These are phyloP conservation scores for Themeda triandra DNA, from an alignment of 176 grass and related monocot genomes.

Conservation along the genomic window DNA sequence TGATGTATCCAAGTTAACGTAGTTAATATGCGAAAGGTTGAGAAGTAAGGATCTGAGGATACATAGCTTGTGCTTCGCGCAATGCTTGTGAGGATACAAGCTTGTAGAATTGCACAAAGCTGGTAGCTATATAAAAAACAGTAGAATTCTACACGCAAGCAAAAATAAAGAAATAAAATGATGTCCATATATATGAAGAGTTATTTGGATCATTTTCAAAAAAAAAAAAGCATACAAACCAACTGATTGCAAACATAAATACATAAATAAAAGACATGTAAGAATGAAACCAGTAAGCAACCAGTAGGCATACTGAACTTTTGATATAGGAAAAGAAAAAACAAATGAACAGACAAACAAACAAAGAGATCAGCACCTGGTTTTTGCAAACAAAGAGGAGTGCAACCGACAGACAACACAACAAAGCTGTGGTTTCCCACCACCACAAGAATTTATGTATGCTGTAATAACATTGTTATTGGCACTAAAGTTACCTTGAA, in stretches of 20 bases:
- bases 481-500: not conserved
- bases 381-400: not conserved
- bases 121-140: not conserved
- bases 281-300: too few relatives aligned
- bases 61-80: not conserved
- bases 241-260: too few relatives aligned
- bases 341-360: not conserved
- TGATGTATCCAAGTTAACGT: not conserved
- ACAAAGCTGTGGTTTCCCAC: not conserved
- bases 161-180: too few relatives aligned
- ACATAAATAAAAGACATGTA: too few relatives aligned
- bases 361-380: not conserved
- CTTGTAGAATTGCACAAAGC: not conserved
- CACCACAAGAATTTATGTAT: slow-evolving; percentile 18
- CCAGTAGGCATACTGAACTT: not conserved
- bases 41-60: not conserved
- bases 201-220: too few relatives aligned
- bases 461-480: not conserved
- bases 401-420: not conserved
- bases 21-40: not conserved
- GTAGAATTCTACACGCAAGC: too few relatives aligned
- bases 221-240: too few relatives aligned
- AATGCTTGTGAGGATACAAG: not conserved
- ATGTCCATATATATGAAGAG: too few relatives aligned
- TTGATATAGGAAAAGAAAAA: not conserved